Evolutionary conservation across 176 grass and related monocot genomes (phyloP).

Genomic region (Canna indica): DNA sequence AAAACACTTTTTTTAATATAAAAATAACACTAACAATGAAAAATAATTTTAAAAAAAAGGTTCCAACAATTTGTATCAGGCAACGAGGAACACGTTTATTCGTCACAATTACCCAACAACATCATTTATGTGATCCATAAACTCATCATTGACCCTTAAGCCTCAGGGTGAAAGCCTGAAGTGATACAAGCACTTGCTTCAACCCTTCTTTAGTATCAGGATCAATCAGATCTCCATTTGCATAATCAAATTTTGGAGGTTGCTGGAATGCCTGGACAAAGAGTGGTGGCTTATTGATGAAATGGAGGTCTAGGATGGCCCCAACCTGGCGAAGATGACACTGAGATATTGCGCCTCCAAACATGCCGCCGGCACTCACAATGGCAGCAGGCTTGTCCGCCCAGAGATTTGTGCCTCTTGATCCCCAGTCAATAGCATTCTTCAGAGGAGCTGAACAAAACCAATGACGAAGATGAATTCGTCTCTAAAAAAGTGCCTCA

Average conservation of each 20-base stretch:
- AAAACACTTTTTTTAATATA: not conserved
- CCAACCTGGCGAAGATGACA: conserved; percentile 88
- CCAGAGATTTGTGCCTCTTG: conserved; percentile 63
- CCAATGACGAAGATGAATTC: not conserved
- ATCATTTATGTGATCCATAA: not conserved
- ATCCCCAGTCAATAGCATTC: conserved; percentile 95
- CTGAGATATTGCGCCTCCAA: conserved; percentile 55
- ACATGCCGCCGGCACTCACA: conserved; percentile 54
- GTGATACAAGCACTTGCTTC: conserved; percentile 61
- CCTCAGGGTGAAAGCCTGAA: conserved; percentile 66
- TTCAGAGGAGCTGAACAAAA: conserved; percentile 53
- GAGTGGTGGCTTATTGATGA: conserved; percentile 91
- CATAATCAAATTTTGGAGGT: conserved; percentile 48
- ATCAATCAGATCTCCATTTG: conserved; percentile 65
- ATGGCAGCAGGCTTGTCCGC: conserved; percentile 81
- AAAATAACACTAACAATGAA: too few species aligned
- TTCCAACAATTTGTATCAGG: too few species aligned
- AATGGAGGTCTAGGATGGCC: conserved; percentile 83
- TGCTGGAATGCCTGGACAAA: conserved; percentile 51
- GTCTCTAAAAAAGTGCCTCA: too few species aligned
- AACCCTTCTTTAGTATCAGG: conserved; percentile 42
- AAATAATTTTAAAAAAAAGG: too few species aligned
- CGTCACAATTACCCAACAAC: not conserved
- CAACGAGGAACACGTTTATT: not conserved
- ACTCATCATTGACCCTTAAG: conserved; percentile 18